These are phyloP conservation scores for Colletotrichum sp. DNA, from an alignment of 2,329 filamentous ascomycete genomes.

Conservation along the genomic window DNA sequence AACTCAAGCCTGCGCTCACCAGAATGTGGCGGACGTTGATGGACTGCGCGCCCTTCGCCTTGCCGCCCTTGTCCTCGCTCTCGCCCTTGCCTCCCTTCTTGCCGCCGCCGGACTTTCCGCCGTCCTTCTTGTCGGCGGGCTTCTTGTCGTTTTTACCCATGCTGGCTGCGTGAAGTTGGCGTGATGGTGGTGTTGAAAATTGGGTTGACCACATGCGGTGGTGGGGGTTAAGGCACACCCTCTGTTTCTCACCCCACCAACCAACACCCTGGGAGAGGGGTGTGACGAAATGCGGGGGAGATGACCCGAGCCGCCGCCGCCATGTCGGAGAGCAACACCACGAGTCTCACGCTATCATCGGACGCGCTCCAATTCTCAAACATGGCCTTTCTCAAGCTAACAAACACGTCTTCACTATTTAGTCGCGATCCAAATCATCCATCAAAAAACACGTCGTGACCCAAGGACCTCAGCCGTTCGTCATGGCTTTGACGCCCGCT, in stretches of 20 bases:
- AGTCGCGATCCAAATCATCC: neutral
- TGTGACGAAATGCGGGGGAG: slow-evolving; percentile 4
- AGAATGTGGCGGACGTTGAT: slow-evolving; percentile 80
- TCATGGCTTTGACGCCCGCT: neutral
- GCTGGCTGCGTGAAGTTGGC: neutral
- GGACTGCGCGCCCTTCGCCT: slow-evolving; percentile 66
- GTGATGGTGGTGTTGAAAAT: slow-evolving; percentile 2
- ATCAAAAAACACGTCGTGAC: neutral
- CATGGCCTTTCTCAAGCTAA: neutral
- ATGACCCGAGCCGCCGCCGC: neutral
- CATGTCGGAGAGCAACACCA: neutral
- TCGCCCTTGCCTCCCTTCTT: slow-evolving; percentile 39
- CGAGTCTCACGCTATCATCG: neutral
- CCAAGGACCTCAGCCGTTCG: neutral
- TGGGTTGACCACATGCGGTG: neutral
- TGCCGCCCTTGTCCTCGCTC: slow-evolving; percentile 36
- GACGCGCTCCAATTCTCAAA: neutral
- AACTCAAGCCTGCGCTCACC: slow-evolving; percentile 34
- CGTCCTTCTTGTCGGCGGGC: slow-evolving; percentile 37
- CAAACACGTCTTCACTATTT: neutral
- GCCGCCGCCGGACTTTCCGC: slow-evolving; percentile 27
- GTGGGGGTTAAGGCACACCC: neutral
- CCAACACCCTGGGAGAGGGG: neutral
- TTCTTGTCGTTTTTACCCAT: slow-evolving; percentile 22
- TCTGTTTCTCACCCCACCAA: neutral